Evolutionary conservation across 2,329 filamentous ascomycete genomes (phyloP).

Genomic region (Ascochyta rabiei): DNA sequence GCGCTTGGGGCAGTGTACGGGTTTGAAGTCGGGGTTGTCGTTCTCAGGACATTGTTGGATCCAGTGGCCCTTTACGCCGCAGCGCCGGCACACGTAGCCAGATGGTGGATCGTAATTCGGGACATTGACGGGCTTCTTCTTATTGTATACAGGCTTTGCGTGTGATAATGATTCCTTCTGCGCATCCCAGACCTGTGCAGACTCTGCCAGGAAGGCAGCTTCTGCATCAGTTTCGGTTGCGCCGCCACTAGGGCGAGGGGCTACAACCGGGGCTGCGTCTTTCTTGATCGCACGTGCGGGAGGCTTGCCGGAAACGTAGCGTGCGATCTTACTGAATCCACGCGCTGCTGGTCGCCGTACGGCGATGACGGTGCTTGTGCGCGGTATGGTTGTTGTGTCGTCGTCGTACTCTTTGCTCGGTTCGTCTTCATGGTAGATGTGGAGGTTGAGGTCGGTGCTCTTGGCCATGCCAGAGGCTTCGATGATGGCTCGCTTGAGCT

Average conservation of each 20-base stretch:
- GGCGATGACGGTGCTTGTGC: constrained; percentile 91
- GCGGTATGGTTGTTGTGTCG: constrained; percentile 95
- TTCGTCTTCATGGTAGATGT: constrained; percentile 88
- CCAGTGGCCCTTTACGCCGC: constrained; percentile 98
- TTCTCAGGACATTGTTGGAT: constrained; percentile 99
- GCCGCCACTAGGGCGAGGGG: constrained; percentile 14
- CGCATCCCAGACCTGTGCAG: constrained; percentile 89
- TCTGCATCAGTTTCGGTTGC: constrained; percentile 91
- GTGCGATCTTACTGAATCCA: constrained; percentile 86
- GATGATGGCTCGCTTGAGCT: constrained; percentile 98
- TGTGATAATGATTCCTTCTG: constrained; percentile 92
- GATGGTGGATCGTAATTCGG: constrained; percentile 92
- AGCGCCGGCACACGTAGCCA: constrained; percentile 95
- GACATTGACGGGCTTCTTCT: constrained; percentile 72
- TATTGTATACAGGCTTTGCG: constrained; percentile 54
- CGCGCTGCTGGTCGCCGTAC: constrained; percentile 83
- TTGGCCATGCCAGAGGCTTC: constrained; percentile 90
- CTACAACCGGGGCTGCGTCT: constrained; percentile 55
- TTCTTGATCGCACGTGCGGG: constrained; percentile 82
- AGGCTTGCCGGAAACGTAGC: constrained; percentile 97
- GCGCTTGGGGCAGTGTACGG: constrained; percentile 88
- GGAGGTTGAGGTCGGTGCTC: constrained; percentile 93
- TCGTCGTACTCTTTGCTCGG: constrained; percentile 93
- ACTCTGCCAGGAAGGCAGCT: constrained; percentile 87
- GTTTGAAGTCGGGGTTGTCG: constrained; percentile 94